Percentiles rank a stretch among this genome's conserved stretches.
phyloP scores from a whole-genome alignment of 352 stramenopile species.

The Phytophthora pinifolia region DNA sequence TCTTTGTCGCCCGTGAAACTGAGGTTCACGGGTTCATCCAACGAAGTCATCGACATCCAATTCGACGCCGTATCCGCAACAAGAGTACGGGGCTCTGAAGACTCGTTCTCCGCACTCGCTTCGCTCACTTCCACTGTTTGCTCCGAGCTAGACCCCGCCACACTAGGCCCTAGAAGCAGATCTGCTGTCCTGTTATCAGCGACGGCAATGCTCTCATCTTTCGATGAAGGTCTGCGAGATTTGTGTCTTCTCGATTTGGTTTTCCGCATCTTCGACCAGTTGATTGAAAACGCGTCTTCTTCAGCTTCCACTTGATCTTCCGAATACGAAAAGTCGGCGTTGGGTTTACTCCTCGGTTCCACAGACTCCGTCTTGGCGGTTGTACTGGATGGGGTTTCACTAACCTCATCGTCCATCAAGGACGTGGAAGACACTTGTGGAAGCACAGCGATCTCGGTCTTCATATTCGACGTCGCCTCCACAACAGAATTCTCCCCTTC shows the following conservation, averaged over 20 bases:
- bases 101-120: neutral
- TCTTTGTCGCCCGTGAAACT: constrained; percentile 12
- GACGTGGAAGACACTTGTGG: constrained; percentile 10
- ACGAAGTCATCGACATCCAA: constrained; percentile 23
- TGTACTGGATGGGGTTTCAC: neutral
- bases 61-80: constrained; percentile 24
- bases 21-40: constrained; percentile 10
- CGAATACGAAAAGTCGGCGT: neutral
- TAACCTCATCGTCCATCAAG: constrained; percentile 7
- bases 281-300: constrained; percentile 46
- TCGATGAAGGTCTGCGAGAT: constrained; percentile 7
- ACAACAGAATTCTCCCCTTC: neutral
- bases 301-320: constrained; percentile 11
- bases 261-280: constrained; percentile 44
- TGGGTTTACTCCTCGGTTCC: neutral
- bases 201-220: constrained; percentile 6
- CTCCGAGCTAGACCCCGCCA: constrained; percentile 6
- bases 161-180: constrained; percentile 4
- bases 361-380: constrained; percentile 1
- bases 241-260: constrained; percentile 28
- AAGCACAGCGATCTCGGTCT: constrained; percentile 2
- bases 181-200: constrained; percentile 2
- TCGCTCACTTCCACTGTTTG: neutral
- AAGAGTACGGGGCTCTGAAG: constrained; percentile 6
- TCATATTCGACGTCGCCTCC: neutral